These are phyloP conservation scores for Lichtheimia ornata DNA, from an alignment of 371 early-diverging fungal genomes.

Conservation along the genomic window DNA sequence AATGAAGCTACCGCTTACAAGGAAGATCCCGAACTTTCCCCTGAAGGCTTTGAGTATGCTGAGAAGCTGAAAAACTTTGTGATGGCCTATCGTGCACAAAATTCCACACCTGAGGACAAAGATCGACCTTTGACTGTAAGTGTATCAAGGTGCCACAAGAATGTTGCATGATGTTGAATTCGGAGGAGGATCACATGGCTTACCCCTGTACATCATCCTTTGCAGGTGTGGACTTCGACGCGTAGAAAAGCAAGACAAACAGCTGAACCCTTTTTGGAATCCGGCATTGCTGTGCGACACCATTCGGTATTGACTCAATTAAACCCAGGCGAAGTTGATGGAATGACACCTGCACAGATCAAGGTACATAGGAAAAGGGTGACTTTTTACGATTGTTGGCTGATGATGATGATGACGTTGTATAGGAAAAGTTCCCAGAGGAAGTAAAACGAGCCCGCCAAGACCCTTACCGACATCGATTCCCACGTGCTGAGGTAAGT, in stretches of 20 bases:
- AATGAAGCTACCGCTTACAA: constrained; percentile 41
- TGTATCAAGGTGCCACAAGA: constrained; percentile 5
- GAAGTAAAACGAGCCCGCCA: constrained; percentile 65
- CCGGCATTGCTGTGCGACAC: constrained; percentile 48
- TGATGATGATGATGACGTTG: background rate
- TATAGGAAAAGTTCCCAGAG: constrained; percentile 65
- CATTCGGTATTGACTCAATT: constrained; percentile 78
- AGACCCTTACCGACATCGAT: constrained; percentile 74
- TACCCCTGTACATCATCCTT: no score
- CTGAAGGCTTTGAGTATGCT: constrained; percentile 61
- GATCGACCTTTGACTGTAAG: constrained; percentile 38
- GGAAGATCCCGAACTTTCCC: constrained; percentile 58
- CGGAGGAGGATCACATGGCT: no score
- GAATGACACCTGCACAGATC: constrained; percentile 81
- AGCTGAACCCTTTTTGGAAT: constrained; percentile 61
- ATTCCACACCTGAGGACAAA: constrained; percentile 33
- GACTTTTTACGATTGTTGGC: no score
- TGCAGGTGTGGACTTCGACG: constrained; percentile 77
- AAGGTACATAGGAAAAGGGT: constrained; percentile 25
- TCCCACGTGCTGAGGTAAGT: constrained; percentile 71
- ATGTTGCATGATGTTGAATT: background rate
- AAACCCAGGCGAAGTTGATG: constrained; percentile 86
- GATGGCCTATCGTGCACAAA: constrained; percentile 43
- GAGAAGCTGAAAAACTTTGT: constrained; percentile 61
- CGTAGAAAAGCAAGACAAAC: constrained; percentile 71